Evolutionary conservation across 1,139 yeast species (phyloP).

Genomic region (Yamadazyma trypodendri): DNA sequence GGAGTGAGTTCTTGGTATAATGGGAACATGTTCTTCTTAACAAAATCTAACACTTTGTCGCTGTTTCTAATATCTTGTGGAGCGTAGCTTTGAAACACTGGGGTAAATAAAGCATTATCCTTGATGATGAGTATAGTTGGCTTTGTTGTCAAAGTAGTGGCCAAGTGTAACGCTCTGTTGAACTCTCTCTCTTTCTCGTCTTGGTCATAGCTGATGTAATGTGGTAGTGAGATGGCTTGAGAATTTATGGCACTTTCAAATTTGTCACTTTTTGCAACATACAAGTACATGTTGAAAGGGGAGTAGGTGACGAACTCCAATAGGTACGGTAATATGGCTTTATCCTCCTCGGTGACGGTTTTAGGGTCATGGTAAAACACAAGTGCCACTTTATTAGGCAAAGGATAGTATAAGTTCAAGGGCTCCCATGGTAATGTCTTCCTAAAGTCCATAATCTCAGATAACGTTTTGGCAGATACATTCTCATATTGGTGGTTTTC

Average conservation of each 20-base stretch:
- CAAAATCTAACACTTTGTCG: slow-evolving; percentile 47
- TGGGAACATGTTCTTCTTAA: slow-evolving; percentile 49
- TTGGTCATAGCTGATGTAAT: slow-evolving; percentile 41
- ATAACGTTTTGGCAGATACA: slow-evolving; percentile 37
- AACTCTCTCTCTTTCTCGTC: slow-evolving; percentile 24
- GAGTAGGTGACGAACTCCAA: slow-evolving; percentile 54
- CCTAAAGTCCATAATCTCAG: slow-evolving; percentile 40
- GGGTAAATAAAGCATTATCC: slow-evolving; percentile 52
- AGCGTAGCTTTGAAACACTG: slow-evolving; percentile 57
- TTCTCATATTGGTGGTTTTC: slow-evolving; percentile 40
- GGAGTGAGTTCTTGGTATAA: slow-evolving; percentile 51
- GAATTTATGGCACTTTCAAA: slow-evolving; percentile 37
- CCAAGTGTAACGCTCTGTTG: slow-evolving; percentile 44
- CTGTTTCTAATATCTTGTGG: slow-evolving; percentile 60
- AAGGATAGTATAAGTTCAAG: slow-evolving; percentile 38
- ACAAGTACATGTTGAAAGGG: slow-evolving; percentile 54
- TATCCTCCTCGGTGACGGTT: slow-evolving; percentile 57
- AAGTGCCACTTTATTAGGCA: slow-evolving; percentile 44
- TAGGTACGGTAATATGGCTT: slow-evolving; percentile 56
- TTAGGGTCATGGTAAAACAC: slow-evolving; percentile 56
- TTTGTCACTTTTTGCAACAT: slow-evolving; percentile 47
- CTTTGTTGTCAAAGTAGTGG: slow-evolving; percentile 54
- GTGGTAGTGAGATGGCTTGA: slow-evolving; percentile 44
- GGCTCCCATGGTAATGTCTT: slow-evolving; percentile 34
- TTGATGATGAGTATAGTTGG: slow-evolving; percentile 64